phyloP scores from a whole-genome alignment of 2,329 filamentous ascomycete genomes.

The Fusarium sp. region DNA sequence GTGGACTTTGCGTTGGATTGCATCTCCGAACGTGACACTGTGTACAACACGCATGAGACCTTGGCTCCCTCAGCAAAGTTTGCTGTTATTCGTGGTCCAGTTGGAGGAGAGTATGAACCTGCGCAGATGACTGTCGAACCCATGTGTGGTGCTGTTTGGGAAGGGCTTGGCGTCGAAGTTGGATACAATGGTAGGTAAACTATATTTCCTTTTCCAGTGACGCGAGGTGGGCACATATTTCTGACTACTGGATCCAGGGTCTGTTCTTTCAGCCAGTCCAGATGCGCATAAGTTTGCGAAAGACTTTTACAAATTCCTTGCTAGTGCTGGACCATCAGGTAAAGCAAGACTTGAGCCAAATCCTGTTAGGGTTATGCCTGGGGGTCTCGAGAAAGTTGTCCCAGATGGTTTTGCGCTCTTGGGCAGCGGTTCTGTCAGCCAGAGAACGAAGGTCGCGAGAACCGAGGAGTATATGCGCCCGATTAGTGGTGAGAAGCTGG shows the following conservation, averaged over 20 bases:
- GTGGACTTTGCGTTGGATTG: slow-evolving; percentile 54
- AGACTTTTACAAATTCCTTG: slow-evolving; percentile 52
- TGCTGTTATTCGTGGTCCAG: slow-evolving; percentile 41
- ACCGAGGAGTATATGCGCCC: slow-evolving; percentile 51
- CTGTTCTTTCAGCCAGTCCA: slow-evolving; percentile 26
- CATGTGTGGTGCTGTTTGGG: slow-evolving; percentile 56
- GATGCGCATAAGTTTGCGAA: slow-evolving; percentile 48
- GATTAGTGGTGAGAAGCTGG: slow-evolving; percentile 55
- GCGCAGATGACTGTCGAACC: slow-evolving; percentile 46
- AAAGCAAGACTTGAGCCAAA: slow-evolving; percentile 43
- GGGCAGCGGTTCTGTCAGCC: slow-evolving; percentile 39
- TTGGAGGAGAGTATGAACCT: slow-evolving; percentile 41
- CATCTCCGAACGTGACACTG: slow-evolving; percentile 54
- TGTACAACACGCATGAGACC: slow-evolving; percentile 45
- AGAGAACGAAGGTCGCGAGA: slow-evolving; percentile 40
- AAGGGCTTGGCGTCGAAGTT: slow-evolving; percentile 54
- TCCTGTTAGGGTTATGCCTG: slow-evolving; percentile 49
- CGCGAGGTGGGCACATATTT: too few species aligned
- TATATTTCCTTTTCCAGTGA: too few species aligned
- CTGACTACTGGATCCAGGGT: too few species aligned
- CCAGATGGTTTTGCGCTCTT: slow-evolving; percentile 47
- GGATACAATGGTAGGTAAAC: slow-evolving; percentile 48
- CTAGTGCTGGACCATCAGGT: neutral
- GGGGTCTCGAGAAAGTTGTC: slow-evolving; percentile 44
- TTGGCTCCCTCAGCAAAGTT: slow-evolving; percentile 44